phyloP scores from a whole-genome alignment of 2,329 filamentous ascomycete species.

The Colletotrichum lentis region DNA sequence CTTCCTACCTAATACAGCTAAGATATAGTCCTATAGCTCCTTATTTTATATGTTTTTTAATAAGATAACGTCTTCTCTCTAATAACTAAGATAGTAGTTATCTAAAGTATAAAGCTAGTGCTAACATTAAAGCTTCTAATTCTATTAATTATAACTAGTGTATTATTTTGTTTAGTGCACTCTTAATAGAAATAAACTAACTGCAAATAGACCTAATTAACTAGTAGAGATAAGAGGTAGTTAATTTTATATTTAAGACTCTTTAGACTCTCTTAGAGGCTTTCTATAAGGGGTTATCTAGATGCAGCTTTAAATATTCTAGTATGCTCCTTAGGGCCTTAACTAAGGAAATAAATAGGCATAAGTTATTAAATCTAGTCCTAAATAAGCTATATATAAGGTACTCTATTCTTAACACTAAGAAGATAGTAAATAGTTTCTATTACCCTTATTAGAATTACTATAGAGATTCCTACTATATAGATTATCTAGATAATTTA shows the following conservation, averaged over 20 bases:
- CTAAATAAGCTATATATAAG: not conserved
- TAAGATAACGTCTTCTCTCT: not conserved
- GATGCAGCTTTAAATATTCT: not conserved
- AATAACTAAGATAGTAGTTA: constrained; percentile 30
- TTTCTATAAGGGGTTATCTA: not conserved
- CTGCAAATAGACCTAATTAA: not conserved
- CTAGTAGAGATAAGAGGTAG: not conserved
- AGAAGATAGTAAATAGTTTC: not conserved
- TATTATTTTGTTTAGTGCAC: not conserved
- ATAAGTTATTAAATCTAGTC: not conserved
- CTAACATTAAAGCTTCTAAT: not conserved
- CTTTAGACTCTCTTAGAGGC: not conserved
- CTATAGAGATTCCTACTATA: too few species aligned
- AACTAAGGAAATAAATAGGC: not conserved
- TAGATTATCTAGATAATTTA: too few species aligned
- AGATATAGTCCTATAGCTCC: constrained; percentile 26
- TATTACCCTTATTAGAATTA: not conserved
- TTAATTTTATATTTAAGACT: not conserved
- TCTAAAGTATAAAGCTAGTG: not conserved
- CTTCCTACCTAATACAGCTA: constrained; percentile 15
- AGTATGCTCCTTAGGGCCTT: not conserved
- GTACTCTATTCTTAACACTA: rapidly evolving
- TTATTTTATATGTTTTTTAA: constrained; percentile 39
- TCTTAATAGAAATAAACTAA: too few species aligned
- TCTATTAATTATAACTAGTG: not conserved